phyloP scores from a whole-genome alignment of 2,329 filamentous ascomycete species.

The Cryphonectria nitschkei region DNA sequence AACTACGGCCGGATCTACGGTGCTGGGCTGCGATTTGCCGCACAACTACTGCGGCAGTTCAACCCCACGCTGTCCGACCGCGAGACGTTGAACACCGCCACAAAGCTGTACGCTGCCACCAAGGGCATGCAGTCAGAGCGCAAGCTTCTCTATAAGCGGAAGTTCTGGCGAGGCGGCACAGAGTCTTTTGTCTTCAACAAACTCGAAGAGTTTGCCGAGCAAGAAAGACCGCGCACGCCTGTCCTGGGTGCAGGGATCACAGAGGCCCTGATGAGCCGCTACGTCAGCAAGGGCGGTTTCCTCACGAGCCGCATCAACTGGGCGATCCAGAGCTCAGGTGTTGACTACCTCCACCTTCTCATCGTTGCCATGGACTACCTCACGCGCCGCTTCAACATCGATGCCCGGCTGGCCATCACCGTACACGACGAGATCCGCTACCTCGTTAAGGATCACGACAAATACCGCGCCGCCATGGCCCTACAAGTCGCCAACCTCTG shows the following conservation, averaged over 20 bases:
- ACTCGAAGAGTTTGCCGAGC: constrained; percentile 95
- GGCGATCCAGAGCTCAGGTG: constrained; percentile 97
- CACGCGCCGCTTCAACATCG: constrained; percentile 79
- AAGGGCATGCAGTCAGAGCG: constrained; percentile 86
- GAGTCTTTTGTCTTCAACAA: constrained; percentile 99
- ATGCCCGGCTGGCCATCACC: constrained; percentile 86
- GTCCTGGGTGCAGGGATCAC: constrained; percentile 95
- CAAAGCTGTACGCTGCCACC: constrained; percentile 82
- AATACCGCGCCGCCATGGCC: constrained; percentile 88
- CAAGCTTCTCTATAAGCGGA: constrained; percentile 69
- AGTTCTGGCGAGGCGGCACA: constrained; percentile 95
- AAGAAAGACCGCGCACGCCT: constrained; percentile 86
- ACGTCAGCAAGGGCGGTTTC: constrained; percentile 86
- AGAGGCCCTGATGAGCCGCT: constrained; percentile 87
- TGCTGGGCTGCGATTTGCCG: constrained; percentile 92
- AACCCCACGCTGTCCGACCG: constrained; percentile 82
- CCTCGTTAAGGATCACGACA: constrained; percentile 81
- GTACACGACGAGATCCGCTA: constrained; percentile 99
- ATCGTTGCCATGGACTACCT: constrained; percentile 96
- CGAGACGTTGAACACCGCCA: constrained; percentile 75
- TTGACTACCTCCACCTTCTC: constrained; percentile 94
- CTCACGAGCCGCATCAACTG: constrained; percentile 98
- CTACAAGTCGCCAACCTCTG: constrained; percentile 93
- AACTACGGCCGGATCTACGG: constrained; percentile 99
- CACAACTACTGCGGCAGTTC: constrained; percentile 88